Evolutionary conservation across 2,329 filamentous ascomycete species (phyloP), one percentile per base, ranked within the genome.

Genomic region (Bipolaris sorokiniana): DNA sequence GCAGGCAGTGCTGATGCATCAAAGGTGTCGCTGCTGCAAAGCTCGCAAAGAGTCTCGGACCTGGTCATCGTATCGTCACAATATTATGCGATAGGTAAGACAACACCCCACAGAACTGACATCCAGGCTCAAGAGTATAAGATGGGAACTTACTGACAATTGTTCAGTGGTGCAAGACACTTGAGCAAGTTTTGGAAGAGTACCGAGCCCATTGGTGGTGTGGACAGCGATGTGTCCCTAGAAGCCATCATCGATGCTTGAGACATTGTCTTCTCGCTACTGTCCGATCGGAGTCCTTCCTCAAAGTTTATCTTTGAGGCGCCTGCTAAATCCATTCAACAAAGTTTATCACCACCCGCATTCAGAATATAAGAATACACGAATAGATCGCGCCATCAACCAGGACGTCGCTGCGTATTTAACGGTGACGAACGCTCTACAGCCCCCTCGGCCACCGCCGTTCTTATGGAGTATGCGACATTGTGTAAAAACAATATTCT

Each of bases 111-210:
- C 7, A 3, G 42, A 2, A 33, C 16, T 5, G 20, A 38, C 22
- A 26, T 18, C n/a, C n/a, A n/a, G n/a, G n/a, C n/a, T n/a, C n/a
- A n/a, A n/a, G n/a, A n/a, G n/a, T n/a, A n/a, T n/a, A n/a, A n/a
- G n/a, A n/a, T n/a, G n/a, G n/a, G n/a, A n/a, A n/a, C n/a, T n/a
- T 38, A 48, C 61, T 71, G 22, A 71, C 16, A 18, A 51, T 15
- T 56, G 54, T 45, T 52, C 56, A 77, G 75, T 61, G 90, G 91
- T n/a, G 87, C 87, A 9, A 83, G 91, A 62, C 91, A 95, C 76
- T 76, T 95, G 49, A 92, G 89, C 78, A 94, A 93, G 76, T 93
- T 96, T 72, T 95, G 90, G 89, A 90, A 88, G 70, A 82, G 84
- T 61, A 86, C 91, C 51, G 88, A 86, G 20, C 84, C 88, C 49